Base-by-base conservation (phyloP, 2,329 filamentous ascomycete species). In the Macrophomina pseudophaseolina region DNA sequence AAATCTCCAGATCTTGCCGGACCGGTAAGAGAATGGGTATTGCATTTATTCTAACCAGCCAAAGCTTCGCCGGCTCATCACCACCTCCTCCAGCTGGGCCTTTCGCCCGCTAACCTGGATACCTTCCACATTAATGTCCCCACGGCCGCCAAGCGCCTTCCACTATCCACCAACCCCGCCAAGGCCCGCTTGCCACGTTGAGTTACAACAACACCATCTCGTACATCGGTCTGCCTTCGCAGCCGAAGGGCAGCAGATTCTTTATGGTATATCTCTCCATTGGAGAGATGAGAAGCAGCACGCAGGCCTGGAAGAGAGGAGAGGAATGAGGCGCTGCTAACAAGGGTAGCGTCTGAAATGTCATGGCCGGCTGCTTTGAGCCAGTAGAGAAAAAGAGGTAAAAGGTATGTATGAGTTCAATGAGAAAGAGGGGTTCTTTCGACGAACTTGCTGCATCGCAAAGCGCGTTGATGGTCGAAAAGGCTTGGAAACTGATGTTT, bases 371-470 rank as follows among this genome's bases (percentile, higher is more conserved):
- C 40, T 28, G 33, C 28, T 33, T 33, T 9, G 53, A 40, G 35
- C 53, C 4, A 30, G 28, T 16, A 38, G 42, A 42, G 16, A 28
- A 18, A 32, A 48, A 46, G 54, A 59, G 30, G 56, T 18, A 60
- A 46, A 40, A 60, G 16, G 14, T 48, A 46, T 46, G 28, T 60
- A 60, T 60, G 40, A 60, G 28, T 60, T 44, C 56, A 60, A 16
- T 14, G 7, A 60, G 28, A 46, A 60, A 28, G 32, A 48, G 33
- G 35, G 40, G 38, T 30, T 38, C 7, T 14, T 38, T 5, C 38
- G 42, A 16, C 7, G 35, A 18, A 18, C 14, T 4, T 48, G 28
- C 40, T 33, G 7, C 18, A 28, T 28, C 23, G 40, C 40, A 3
- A 14, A 46, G 40, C 4, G 16, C 16, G 42, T 9, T 16, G 4